These are phyloP conservation scores for Sporisorium exsertum DNA, from an alignment of 1,284 basidiomycete genomes.

Conservation along the genomic window DNA sequence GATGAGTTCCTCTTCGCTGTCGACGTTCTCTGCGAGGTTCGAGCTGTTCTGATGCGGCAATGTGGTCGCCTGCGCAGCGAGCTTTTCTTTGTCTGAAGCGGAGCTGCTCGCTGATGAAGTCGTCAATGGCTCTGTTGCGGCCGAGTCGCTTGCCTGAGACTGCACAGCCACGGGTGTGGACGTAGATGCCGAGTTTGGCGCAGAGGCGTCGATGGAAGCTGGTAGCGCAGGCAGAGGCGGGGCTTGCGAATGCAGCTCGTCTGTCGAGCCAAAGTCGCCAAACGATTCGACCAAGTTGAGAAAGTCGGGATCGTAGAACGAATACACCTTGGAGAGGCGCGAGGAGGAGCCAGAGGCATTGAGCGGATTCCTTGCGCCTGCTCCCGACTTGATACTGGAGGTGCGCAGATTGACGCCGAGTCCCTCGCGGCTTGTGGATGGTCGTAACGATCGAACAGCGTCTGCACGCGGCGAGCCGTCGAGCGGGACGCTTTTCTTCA, in stretches of 20 bases:
- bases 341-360: slow-evolving; percentile 34
- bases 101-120: not conserved
- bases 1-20: slow-evolving; percentile 36
- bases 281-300: slow-evolving; percentile 72
- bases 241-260: slow-evolving; percentile 31
- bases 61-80: not conserved
- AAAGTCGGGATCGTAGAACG: slow-evolving; percentile 82
- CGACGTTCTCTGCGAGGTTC: slow-evolving; percentile 1
- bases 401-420: slow-evolving; percentile 28
- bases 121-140: not conserved
- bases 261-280: slow-evolving; percentile 55
- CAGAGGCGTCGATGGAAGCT: not conserved
- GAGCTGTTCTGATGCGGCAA: not conserved
- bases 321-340: slow-evolving; percentile 74
- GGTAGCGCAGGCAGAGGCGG: slow-evolving; percentile 36
- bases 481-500: slow-evolving; percentile 19
- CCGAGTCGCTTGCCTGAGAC: not conserved
- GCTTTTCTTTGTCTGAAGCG: not conserved
- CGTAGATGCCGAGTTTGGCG: not conserved
- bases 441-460: slow-evolving; percentile 9
- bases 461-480: slow-evolving; percentile 19
- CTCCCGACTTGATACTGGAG: slow-evolving; percentile 13
- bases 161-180: not conserved
- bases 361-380: slow-evolving; percentile 24
- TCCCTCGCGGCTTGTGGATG: slow-evolving; percentile 31